Evolutionary conservation across 2,329 filamentous ascomycete genomes (phyloP), one percentile per base, ranked within the genome.

Genomic region (Chrysoporthe puriensis): DNA sequence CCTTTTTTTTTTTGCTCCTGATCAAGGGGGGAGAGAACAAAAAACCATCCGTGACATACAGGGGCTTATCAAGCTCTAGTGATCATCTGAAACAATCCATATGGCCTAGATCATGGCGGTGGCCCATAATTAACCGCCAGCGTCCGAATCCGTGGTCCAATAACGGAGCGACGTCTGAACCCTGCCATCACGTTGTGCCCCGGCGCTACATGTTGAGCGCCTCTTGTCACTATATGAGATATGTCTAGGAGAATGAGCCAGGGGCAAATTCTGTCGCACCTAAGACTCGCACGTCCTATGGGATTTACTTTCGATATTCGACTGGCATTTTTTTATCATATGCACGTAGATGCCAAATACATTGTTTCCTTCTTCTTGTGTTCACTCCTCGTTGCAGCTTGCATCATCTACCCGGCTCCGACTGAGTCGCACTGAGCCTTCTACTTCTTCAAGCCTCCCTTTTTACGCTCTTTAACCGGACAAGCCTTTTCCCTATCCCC

Each of bases 91-190:
- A 54, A 54, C 50, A 54, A 52, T 26, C 50, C 50, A 21, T 21
- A 54, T 13, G 6, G 50, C 21, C 50, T 54, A 54, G 50, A 54
- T 32, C 50, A 34, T 32, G 5, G 32, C 0, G 50, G 21, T 13
- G 50, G 50, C 50, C 50, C 50, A 54, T 54, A 32, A 34, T 54
- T 54, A 54, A 13, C 50, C 50, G 50, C 21, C 21, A 54, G 50
- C 50, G 32, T 34, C 11, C 26, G 50, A 7, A 9, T 5, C 36
- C 36, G 26, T 52, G 48, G 48, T 14, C 50, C 50, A 54, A 13
- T 54, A 34, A 34, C 32, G 13, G 13, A 34, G 50, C 50, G 50
- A 34, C 4, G 13, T 21, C 2, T 21, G n/a, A 11, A 21, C 14
- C n/a, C 48, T 21, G 50, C 50, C 50, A 3, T 16, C 13, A 6